A percentile compares a stretch with the other conserved stretches of the same genome.
phyloP scores from a whole-genome alignment of 228 moss, liverwort and hornwort genomes.

The Sphagnum fallax region DNA sequence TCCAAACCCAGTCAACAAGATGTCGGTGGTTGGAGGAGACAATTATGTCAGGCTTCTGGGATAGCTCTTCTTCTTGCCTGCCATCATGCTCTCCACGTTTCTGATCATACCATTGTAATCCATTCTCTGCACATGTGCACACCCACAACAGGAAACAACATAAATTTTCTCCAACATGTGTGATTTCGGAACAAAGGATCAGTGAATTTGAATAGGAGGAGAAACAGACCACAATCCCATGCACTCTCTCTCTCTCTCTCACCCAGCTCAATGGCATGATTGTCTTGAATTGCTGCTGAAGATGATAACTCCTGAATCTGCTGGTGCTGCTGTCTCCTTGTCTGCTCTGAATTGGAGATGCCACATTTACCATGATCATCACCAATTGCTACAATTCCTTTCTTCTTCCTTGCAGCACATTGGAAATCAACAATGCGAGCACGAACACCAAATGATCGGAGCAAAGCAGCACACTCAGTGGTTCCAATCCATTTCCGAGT shows the following conservation, averaged over 20 bases:
- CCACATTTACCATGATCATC: not conserved
- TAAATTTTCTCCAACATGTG: constrained; percentile 21
- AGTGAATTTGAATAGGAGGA: constrained; percentile 19
- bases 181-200: constrained; percentile 16
- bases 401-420: constrained; percentile 18
- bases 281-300: constrained; percentile 26
- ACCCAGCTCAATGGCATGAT: not conserved
- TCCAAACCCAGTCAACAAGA: constrained; percentile 78
- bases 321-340: not conserved
- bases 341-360: not conserved
- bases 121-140: constrained; percentile 1
- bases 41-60: too few species aligned
- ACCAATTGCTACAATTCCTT: not conserved
- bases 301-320: constrained; percentile 33
- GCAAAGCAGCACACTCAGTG: constrained; percentile 69
- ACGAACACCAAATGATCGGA: constrained; percentile 64
- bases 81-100: constrained; percentile 23
- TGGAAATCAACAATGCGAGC: constrained; percentile 65
- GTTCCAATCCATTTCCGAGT: constrained; percentile 79
- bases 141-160: constrained; percentile 28
- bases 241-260: too few species aligned
- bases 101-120: not conserved
- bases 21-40: constrained; percentile 41
- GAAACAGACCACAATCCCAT: constrained; percentile 3
- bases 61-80: not conserved